Conservation (phyloP, 2,329 filamentous ascomycete species). For the Tolypocladium nubicola region DNA sequence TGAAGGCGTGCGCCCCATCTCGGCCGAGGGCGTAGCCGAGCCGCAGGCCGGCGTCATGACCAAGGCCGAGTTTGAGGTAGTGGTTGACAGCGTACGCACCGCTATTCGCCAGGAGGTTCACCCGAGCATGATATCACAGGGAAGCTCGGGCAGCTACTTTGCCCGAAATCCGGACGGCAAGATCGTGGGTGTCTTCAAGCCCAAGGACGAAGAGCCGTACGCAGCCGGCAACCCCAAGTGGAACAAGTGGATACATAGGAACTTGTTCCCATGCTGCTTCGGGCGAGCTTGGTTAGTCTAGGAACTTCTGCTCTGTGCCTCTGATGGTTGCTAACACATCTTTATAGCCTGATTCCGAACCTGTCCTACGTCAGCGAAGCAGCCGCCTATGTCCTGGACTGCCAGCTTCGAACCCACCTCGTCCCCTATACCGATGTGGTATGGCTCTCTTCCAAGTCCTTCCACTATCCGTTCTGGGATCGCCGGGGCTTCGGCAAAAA, state of each 20-base stretch:
- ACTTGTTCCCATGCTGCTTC: slow-evolving; percentile 95
- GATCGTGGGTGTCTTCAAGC: slow-evolving; percentile 96
- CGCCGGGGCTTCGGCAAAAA: slow-evolving; percentile 79
- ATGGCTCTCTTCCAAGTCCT: slow-evolving; percentile 87
- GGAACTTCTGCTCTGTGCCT: not conserved
- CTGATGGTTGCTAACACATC: not conserved
- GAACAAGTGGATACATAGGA: slow-evolving; percentile 99
- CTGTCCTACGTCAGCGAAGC: slow-evolving; percentile 97
- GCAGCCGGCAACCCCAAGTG: slow-evolving; percentile 95
- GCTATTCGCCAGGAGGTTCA: slow-evolving; percentile 89
- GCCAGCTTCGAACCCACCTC: slow-evolving; percentile 77
- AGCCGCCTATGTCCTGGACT: slow-evolving; percentile 89
- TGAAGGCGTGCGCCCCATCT: slow-evolving; percentile 73
- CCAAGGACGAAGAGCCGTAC: slow-evolving; percentile 97
- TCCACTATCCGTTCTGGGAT: slow-evolving; percentile 98
- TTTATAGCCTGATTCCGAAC: slow-evolving; percentile 73
- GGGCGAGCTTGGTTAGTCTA: slow-evolving; percentile 66
- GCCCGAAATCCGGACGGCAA: slow-evolving; percentile 84
- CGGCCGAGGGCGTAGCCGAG: slow-evolving; percentile 61
- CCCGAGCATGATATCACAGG: slow-evolving; percentile 92
- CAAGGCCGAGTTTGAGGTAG: slow-evolving; percentile 71
- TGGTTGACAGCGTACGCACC: slow-evolving; percentile 79
- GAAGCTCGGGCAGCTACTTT: slow-evolving; percentile 97
- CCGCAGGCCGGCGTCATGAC: slow-evolving; percentile 58
- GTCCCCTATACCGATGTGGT: slow-evolving; percentile 97